These are phyloP conservation scores for Botrytis galanthina DNA, from an alignment of 2,329 filamentous ascomycete genomes.

Conservation along the genomic window DNA sequence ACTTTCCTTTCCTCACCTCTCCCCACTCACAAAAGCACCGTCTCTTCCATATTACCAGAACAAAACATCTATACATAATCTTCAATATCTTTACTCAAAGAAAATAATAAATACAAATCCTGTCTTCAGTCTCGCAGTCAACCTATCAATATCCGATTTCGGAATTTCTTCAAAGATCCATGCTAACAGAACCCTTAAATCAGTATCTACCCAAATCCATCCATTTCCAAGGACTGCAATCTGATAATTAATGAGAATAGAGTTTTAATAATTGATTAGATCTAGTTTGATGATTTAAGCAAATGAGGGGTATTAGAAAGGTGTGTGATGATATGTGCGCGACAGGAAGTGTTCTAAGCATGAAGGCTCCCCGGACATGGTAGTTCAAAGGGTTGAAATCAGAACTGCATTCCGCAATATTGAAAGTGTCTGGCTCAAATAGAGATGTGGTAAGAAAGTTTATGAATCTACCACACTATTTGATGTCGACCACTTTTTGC, in stretches of 20 bases:
- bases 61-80: background rate
- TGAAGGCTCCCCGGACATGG: background rate
- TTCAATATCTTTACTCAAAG: background rate
- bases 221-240: too few relatives aligned
- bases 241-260: background rate
- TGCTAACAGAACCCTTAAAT: too few relatives aligned
- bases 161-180: too few relatives aligned
- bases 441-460: background rate
- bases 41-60: background rate
- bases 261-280: background rate
- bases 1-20: background rate
- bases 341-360: background rate
- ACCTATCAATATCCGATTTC: too few relatives aligned
- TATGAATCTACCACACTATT: background rate
- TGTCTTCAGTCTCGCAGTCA: background rate
- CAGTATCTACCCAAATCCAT: too few relatives aligned
- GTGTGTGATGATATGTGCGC: too few relatives aligned
- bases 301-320: background rate
- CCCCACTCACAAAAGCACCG: background rate
- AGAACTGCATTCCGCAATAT: background rate
- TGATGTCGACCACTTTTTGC: background rate
- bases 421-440: fast-evolving
- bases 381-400: fast-evolving
- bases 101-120: background rate
- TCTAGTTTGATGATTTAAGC: background rate